Evolutionary conservation across 2,329 filamentous ascomycete genomes (phyloP).

Genomic region (Pseudogymnoascus sp.): DNA sequence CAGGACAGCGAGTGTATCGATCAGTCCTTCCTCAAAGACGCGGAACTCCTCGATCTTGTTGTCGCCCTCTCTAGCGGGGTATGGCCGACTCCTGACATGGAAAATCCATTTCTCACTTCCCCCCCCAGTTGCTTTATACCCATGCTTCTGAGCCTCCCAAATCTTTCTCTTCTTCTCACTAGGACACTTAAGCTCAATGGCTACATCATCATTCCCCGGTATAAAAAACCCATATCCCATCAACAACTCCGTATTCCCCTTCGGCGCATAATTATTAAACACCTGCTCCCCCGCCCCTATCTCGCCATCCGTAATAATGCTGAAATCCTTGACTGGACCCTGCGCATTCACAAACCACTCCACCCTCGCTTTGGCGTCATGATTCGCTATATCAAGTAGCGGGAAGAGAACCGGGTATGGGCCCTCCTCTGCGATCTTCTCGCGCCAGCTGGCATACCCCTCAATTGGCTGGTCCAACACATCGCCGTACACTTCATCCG

Average conservation of each 20-base stretch:
- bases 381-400: slow-evolving; percentile 61
- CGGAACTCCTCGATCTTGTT: neutral
- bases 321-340: slow-evolving; percentile 36
- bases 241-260: slow-evolving; percentile 61
- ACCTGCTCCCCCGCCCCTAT: slow-evolving; percentile 43
- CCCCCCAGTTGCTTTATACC: neutral
- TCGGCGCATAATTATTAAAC: slow-evolving; percentile 62
- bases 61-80: neutral
- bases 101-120: neutral
- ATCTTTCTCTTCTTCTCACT: neutral
- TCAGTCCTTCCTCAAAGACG: neutral
- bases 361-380: slow-evolving; percentile 49
- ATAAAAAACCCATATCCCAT: slow-evolving; percentile 53
- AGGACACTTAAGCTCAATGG: neutral
- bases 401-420: slow-evolving; percentile 51
- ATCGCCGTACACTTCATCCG: slow-evolving; percentile 22
- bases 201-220: slow-evolving; percentile 30
- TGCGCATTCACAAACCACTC: slow-evolving; percentile 39
- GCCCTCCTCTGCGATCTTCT: neutral
- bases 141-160: neutral
- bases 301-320: slow-evolving; percentile 33
- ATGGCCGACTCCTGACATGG: neutral
- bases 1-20: slow-evolving; percentile 2
- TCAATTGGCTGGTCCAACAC: neutral
- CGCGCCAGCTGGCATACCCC: neutral